Conservation (phyloP, 2,329 filamentous ascomycete species). For the Falciphora oryzae region DNA sequence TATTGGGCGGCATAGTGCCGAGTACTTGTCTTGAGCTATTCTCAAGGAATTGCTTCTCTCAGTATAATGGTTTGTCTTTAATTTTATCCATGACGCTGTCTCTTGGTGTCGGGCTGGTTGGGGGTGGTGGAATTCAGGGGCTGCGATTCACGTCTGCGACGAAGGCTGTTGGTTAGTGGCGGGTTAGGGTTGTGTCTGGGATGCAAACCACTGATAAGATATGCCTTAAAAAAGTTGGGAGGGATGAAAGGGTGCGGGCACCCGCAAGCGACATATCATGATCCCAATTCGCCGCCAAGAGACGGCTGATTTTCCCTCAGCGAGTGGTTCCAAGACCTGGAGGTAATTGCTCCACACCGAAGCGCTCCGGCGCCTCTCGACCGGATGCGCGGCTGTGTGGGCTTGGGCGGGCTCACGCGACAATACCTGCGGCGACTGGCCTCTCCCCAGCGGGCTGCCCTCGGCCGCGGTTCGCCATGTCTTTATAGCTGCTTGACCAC, state of each 20-base stretch:
- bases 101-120: too few relatives aligned
- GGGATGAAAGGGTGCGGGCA: not conserved
- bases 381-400: conserved; percentile 21
- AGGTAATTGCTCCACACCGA: not conserved
- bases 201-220: not conserved
- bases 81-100: too few relatives aligned
- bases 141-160: too few relatives aligned
- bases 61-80: too few relatives aligned
- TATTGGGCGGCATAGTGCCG: too few relatives aligned
- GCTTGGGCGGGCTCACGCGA: conserved; percentile 8
- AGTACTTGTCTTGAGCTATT: too few relatives aligned
- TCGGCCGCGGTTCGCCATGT: not conserved
- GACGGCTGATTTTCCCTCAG: not conserved
- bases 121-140: too few relatives aligned
- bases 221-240: not conserved
- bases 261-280: too few relatives aligned
- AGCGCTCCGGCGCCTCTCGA: conserved; percentile 14
- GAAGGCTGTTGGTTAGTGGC: not conserved
- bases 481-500: not conserved
- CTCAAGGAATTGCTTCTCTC: too few relatives aligned
- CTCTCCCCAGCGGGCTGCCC: not conserved
- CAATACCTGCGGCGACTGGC: conserved; percentile 4
- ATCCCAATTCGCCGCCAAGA: not conserved
- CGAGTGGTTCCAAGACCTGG: not conserved
- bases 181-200: not conserved